Percentiles rank a stretch among this genome's conserved stretches.
Evolutionary conservation across 169 alveolate species (phyloP).

Genomic region (Amoebophrya sp.): DNA sequence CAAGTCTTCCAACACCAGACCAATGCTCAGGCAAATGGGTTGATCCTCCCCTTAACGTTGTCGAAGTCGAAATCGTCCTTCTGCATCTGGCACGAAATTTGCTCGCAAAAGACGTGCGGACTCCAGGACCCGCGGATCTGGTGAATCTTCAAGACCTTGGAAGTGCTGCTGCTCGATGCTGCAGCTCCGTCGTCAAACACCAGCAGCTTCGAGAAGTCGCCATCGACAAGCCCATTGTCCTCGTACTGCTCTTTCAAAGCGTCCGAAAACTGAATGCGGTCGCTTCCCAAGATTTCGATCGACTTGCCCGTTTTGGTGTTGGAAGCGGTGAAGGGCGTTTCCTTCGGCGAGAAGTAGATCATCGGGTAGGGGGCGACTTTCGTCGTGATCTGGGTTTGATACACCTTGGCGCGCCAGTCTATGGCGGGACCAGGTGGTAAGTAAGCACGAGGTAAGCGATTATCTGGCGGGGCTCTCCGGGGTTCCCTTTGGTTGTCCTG

Average conservation of each 20-base stretch:
- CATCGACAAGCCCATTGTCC: not conserved
- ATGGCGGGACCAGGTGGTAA: too few species aligned
- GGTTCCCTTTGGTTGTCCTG: not conserved
- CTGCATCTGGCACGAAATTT: not conserved
- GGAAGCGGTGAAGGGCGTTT: too few species aligned
- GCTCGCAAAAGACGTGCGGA: conserved; percentile 1
- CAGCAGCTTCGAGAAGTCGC: not conserved
- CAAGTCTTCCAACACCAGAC: too few species aligned
- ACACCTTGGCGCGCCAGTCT: not conserved
- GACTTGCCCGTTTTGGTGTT: not conserved
- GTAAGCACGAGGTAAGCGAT: too few species aligned
- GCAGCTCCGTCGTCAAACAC: not conserved
- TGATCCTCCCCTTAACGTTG: too few species aligned
- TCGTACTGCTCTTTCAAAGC: not conserved
- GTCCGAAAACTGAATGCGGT: not conserved
- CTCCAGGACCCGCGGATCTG: not conserved
- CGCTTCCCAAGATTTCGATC: not conserved
- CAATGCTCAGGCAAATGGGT: too few species aligned
- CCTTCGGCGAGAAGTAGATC: too few species aligned
- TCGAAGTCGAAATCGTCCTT: not conserved
- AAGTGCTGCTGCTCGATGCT: not conserved
- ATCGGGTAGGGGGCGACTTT: too few species aligned
- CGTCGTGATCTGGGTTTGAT: too few species aligned
- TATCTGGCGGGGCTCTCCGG: not conserved
- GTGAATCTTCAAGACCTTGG: not conserved